Evolutionary conservation across 1,284 basidiomycete species (phyloP), one percentile per base, ranked within the genome.

Genomic region (Psilocybe mexicana): DNA sequence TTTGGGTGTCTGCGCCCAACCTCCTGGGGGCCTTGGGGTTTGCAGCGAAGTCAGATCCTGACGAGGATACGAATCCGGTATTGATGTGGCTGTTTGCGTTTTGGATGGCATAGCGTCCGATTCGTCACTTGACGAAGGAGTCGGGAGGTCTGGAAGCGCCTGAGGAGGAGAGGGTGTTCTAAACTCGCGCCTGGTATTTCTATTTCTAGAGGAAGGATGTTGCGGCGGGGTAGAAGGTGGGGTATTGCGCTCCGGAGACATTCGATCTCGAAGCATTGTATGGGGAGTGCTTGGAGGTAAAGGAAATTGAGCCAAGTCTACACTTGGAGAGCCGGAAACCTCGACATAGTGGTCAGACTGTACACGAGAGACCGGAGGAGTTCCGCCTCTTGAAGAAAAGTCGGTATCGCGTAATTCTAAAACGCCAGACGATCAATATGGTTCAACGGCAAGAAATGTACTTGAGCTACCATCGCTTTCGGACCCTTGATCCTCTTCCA

Each of bases 141-240:
- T 81, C n/a, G 87, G 87, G 57, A 85, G 76, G 18, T 79, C 79
- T n/a, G 83, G 80, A 50, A 83, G 69, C 50, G 76, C 79, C 47
- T 75, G 76, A 2, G 85, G 83, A 18, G 88, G 83, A 0, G 87
- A 83, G 11, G 86, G 87, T 0, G 84, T 87, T 63, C 78, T 72
- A 63, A 85, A 84, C 53, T 83, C 80, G 12, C 77, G 59, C 59
- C 75, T 79, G 3, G 79, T 75, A 42, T 68, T 68, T 53, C 65
- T 75, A 42, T 68, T 68, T 53, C 65, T 72, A 52, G 78, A 74
- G 2, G 75, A 77, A 11, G 71, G 63, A 44, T 71, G 74, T 40
- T 77, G 79, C 2, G 83, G 83, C 23, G 87, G 87, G 5, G 86
- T 87, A 23, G 73, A 68, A 28, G 74, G 65, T 46, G 61, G 43